Percentiles rank a stretch among this genome's conserved stretches.
phyloP scores from a whole-genome alignment of 164 flowering plant genomes.

The Pachysandra terminalis region DNA sequence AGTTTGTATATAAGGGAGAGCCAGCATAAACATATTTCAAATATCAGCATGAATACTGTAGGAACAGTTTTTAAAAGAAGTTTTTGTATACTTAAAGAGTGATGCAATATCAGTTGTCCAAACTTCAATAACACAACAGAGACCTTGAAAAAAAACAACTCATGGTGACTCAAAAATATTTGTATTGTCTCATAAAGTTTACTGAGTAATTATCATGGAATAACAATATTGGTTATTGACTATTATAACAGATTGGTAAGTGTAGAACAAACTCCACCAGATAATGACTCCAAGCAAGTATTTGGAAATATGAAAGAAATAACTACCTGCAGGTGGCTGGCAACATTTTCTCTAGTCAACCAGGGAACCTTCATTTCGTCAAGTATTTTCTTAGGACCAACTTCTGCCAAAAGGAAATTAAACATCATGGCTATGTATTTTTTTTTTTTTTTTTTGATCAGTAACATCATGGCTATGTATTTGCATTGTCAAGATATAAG shows the following conservation, averaged over 20 bases:
- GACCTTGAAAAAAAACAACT: background rate
- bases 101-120: background rate
- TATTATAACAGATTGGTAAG: background rate
- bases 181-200: background rate
- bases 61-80: too few species aligned
- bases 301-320: constrained; percentile 1
- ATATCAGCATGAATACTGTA: too few species aligned
- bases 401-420: constrained; percentile 54
- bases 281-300: background rate
- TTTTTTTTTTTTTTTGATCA: too few species aligned
- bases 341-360: constrained; percentile 96
- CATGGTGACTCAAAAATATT: background rate
- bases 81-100: too few species aligned
- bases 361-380: constrained; percentile 94
- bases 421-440: constrained; percentile 23
- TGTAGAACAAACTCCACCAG: background rate
- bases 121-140: background rate
- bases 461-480: too few species aligned
- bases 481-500: constrained; percentile 15
- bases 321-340: constrained; percentile 94
- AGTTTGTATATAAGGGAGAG: background rate
- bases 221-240: background rate
- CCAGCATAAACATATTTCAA: too few species aligned
- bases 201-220: background rate
- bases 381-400: constrained; percentile 93